Evolutionary conservation across 768 basidiomycete genomes (phyloP), one percentile per base, ranked within the genome.

Genomic region (Gyrodon lividus): DNA sequence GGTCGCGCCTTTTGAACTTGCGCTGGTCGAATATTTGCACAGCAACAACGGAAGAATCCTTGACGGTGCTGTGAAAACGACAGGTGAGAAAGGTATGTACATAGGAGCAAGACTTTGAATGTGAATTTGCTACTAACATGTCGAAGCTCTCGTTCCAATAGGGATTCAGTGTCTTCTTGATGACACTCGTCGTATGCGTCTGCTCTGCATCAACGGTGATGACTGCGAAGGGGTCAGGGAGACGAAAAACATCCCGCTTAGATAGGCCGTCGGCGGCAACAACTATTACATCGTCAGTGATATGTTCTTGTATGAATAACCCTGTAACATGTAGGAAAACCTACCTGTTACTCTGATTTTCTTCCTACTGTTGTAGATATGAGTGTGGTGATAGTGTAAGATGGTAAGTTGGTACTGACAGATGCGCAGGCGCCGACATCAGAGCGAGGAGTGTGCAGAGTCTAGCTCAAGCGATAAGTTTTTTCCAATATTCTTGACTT

Each of bases 91-190:
- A 44, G 13, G 43, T 7, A 22, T 31, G 34, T 5, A n/a, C n/a
- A n/a, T n/a, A 16, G 19, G 52, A 26, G 39, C 22, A 43, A 26
- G 37, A 22, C 20, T 35, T 45, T 40, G 7, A 17, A 22, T 9
- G 22, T 43, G 12, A 34, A 37, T 16, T 12, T 6, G 34, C 6
- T 5, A 68, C 88, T 63, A 55, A 96, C 95, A 99, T 88, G 66
- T 98, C 96, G 70, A 99, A 98, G 65, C 89, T 90, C 74, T 98
- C 96, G 66, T 92, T 96, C 94, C 94, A 97, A 70, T 96, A 95
- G 0, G 94, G 90, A 71, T 93, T 94, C 42, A 94, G 71, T 0
- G 92, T 92, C 74, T 92, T 95, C 78, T 93, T 98, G 65, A 98
- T 97, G 28, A 96, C 96, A 50, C 89, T 92, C 14, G 95, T 98